Evolutionary conservation across 1,284 basidiomycete species (phyloP), one percentile per base, ranked within the genome.

Genomic region (Trametes sp.): DNA sequence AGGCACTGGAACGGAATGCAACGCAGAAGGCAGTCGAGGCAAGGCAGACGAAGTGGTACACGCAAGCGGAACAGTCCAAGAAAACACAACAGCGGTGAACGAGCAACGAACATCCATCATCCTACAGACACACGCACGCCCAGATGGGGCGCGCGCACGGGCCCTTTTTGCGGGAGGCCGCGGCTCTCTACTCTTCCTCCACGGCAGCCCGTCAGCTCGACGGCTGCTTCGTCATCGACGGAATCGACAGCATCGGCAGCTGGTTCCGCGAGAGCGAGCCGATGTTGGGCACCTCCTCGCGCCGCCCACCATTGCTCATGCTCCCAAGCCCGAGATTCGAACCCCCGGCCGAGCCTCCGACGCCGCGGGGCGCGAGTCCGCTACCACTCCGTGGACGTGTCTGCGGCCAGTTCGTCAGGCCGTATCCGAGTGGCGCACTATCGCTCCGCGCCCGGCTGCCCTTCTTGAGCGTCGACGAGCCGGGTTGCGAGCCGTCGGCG

Each of bases 381-480:
- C 76, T 77, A 53, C 79, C 78, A 70, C 77, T 79, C 45, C 78
- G 57, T 58, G 78, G 78, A n/a, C 78, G 68, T 46, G 74, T 75
- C 62, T 72, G 68, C 54, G 71, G 69, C 75, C 77, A 77, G 52
- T 63, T 73, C 14, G 64, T 75, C 23, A 79, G 69, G 33, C 75
- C 76, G 59, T 81, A 80, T 28, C 81, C 81, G 26, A 83, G 73
- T 59, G 82, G 82, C 41, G 82, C 82, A 16, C 78, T 80, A 63
- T 84, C 82, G 70, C 81, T 82, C 41, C 82, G 72, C 35, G 81
- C 81, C n/a, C 82, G 77, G 38, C 76, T 73, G n/a, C 77, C 67
- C 62, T 78, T 77, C 70, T 77, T 76, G 54, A 70, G 28, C 64
- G 38, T 45, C 59, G 65, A 66, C 57, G 69, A 61, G 49, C 68